phyloP scores from a whole-genome alignment of 2,329 filamentous ascomycete species.

The Teratosphaeria destructans region DNA sequence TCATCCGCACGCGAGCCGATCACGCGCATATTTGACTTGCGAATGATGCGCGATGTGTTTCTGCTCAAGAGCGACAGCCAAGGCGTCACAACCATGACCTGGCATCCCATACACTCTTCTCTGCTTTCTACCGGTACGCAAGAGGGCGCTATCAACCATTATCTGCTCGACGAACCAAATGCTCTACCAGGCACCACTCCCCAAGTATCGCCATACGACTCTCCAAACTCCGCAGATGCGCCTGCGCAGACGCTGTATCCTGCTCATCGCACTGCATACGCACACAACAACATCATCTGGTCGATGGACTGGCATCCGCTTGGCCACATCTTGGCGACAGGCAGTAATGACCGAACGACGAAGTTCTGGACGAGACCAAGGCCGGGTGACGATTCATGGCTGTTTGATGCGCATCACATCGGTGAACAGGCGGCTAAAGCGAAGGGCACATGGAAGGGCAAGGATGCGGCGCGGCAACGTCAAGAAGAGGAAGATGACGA shows the following conservation, averaged over 20 bases:
- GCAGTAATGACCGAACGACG: slow-evolving; percentile 92
- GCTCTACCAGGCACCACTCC: slow-evolving; percentile 61
- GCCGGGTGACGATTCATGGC: slow-evolving; percentile 74
- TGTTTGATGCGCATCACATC: slow-evolving; percentile 90
- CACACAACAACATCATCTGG: slow-evolving; percentile 94
- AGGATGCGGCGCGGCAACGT: slow-evolving; percentile 65
- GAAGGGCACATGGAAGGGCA: slow-evolving; percentile 85
- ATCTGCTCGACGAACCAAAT: slow-evolving; percentile 91
- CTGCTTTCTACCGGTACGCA: slow-evolving; percentile 83
- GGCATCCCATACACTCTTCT: slow-evolving; percentile 87
- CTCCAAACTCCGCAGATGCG: slow-evolving; percentile 64
- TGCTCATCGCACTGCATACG: slow-evolving; percentile 74
- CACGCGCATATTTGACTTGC: slow-evolving; percentile 83
- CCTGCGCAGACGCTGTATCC: slow-evolving; percentile 87
- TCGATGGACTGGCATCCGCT: slow-evolving; percentile 96
- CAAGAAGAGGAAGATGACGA: slow-evolving; percentile 88
- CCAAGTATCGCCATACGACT: slow-evolving; percentile 75
- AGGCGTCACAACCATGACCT: slow-evolving; percentile 82
- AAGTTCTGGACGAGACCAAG: slow-evolving; percentile 90
- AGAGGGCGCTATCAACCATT: slow-evolving; percentile 84
- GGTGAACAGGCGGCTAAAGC: slow-evolving; percentile 88
- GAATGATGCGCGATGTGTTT: slow-evolving; percentile 97
- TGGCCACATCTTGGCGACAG: slow-evolving; percentile 88
- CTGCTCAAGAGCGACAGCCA: slow-evolving; percentile 91
- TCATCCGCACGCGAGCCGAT: slow-evolving; percentile 91